Percentiles rank a stretch among this genome's conserved stretches.
Evolutionary conservation across 257 asterid species (phyloP).

Genomic region (Knoxia roxburghii): DNA sequence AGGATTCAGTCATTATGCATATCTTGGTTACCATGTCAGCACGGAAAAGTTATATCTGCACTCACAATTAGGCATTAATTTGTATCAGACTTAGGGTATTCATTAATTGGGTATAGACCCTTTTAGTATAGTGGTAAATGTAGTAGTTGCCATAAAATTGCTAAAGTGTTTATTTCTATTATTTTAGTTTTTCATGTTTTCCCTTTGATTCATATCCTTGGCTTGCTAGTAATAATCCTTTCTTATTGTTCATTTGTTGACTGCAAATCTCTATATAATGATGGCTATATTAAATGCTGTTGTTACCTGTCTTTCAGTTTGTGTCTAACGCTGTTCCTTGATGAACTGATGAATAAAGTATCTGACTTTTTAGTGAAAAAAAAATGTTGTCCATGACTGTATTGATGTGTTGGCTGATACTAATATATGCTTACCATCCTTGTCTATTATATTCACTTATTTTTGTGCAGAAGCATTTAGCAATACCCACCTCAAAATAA

Average conservation of each 20-base stretch:
- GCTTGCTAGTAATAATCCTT: not conserved
- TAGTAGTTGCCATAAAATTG: not conserved
- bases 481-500: not conserved
- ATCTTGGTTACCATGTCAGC: not conserved
- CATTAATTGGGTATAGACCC: too few species aligned
- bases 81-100: too few species aligned
- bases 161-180: too few species aligned
- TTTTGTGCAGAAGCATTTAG: not conserved
- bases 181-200: not conserved
- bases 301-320: too few species aligned
- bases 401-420: too few species aligned
- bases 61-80: not conserved
- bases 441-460: not conserved
- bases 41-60: too few species aligned
- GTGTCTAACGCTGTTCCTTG: not conserved
- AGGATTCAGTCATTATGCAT: not conserved
- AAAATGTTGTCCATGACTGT: too few species aligned
- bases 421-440: not conserved
- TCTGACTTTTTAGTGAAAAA: too few species aligned
- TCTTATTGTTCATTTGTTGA: not conserved
- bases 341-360: not conserved
- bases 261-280: not conserved
- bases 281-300: not conserved
- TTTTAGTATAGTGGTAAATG: too few species aligned
- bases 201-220: not conserved